Percentiles rank a stretch among this genome's conserved stretches.
Conservation (phyloP, 331 rosid species). For the Stylosanthes scabra region DNA sequence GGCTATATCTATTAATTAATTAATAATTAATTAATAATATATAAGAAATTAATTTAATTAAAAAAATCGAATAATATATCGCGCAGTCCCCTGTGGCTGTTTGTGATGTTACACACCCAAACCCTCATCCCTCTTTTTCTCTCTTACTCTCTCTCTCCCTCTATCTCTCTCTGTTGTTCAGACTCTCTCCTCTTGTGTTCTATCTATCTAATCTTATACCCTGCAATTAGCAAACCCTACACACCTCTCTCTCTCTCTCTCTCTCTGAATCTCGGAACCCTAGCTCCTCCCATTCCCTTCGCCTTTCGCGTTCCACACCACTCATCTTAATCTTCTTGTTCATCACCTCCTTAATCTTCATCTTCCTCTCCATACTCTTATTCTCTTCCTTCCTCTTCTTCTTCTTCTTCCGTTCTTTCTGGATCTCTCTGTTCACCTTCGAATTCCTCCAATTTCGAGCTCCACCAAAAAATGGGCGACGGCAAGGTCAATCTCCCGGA, state of each 20-base stretch:
- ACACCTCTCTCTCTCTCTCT: conserved; percentile 16
- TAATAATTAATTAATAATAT: too few relatives aligned
- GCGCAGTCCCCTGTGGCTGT: conserved; percentile 43
- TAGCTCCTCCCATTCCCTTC: conserved; percentile 22
- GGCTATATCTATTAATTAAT: too few relatives aligned
- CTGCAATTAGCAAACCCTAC: conserved; percentile 55
- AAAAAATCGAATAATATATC: conserved; percentile 31
- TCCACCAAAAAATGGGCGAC: conserved; percentile 53
- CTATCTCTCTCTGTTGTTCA: conserved; percentile 32
- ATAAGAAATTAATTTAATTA: too few relatives aligned
- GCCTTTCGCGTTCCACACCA: conserved; percentile 11
- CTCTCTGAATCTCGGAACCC: conserved; percentile 32
- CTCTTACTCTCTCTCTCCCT: conserved; percentile 7
- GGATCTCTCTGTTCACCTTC: conserved; percentile 43
- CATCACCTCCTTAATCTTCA: background rate
- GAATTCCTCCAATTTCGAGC: conserved; percentile 43
- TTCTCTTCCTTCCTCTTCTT: conserved; percentile 15
- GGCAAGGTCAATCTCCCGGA: conserved; percentile 65
- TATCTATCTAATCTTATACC: conserved; percentile 39
- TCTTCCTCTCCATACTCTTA: background rate
- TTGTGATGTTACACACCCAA: conserved; percentile 49
- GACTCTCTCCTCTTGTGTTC: conserved; percentile 32
- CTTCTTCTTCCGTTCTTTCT: conserved; percentile 24
- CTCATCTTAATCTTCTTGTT: background rate
- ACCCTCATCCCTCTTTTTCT: conserved; percentile 48